Evolutionary conservation across 441 rosid genomes (phyloP), one percentile per base, ranked within the genome.

Genomic region (Brassica hybrid): DNA sequence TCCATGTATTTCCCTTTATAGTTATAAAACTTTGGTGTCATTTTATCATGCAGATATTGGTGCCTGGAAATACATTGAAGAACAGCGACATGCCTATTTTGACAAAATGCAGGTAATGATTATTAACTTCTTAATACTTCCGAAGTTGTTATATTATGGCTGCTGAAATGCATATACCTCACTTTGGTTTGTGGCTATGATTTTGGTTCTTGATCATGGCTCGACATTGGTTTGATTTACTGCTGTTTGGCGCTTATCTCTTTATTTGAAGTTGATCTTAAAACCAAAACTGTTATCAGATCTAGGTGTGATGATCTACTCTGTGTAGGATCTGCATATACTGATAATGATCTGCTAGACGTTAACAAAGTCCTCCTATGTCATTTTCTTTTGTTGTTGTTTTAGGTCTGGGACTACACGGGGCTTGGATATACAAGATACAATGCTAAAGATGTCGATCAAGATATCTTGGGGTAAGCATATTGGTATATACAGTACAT

Each of bases 371-470:
- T 59, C 23, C 56, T 11, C 41, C 30, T 23, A 66, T 32, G 12
- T 56, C 21, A 6, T 12, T 45, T 7, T 59, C 60, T 7, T 21
- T 1, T 58, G 11, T 45, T 8, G 43, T 45, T 83, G 56, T 52
- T 83, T 57, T 76, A 93, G 98, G 98, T 93, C 38, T 93, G 99
- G 98, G 99, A 95, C 81, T 89, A 93, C 87, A 91, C 99, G 65
- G 97, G 99, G 82, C 79, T 90, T 72, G 97, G 97, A 77, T 95
- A 86, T 79, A 87, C 97, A 80, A 87, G 82, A 82, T 95, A 93
- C 79, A 79, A 81, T 84, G 94, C 99, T 57, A 88, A 86, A 76
- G 98, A 95, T 80, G 93, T 82, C 32, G 76, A 85, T 81, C 90
- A 87, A 83, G 92, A 89, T 73, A 76, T 81, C 62, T 82, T 95